phyloP scores from a whole-genome alignment of 495 filamentous ascomycete species.

The Aspergillus ellipticus region DNA sequence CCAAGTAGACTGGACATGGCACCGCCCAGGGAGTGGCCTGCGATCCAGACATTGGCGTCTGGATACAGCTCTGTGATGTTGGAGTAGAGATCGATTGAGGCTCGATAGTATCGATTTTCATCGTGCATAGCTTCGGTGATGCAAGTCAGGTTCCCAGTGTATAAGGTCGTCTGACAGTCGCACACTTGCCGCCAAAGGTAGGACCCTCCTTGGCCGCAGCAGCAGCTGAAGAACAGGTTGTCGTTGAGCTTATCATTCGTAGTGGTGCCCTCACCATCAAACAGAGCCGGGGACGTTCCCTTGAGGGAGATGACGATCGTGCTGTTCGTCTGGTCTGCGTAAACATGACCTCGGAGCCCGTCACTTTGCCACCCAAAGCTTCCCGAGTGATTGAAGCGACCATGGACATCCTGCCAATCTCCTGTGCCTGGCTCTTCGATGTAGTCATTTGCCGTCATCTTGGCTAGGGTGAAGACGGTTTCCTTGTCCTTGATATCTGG shows the following conservation, averaged over 20 bases:
- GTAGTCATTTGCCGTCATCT: conserved; percentile 87
- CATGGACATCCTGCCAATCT: conserved; percentile 81
- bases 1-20: conserved; percentile 81
- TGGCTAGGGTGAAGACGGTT: conserved; percentile 77
- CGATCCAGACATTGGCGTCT: conserved; percentile 77
- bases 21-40: conserved; percentile 88
- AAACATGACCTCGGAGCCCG: conserved; percentile 89
- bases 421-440: conserved; percentile 62
- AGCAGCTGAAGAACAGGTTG: conserved; percentile 96
- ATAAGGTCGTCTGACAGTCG: conserved; percentile 79
- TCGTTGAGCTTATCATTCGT: conserved; percentile 98
- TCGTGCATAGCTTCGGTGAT: conserved; percentile 67
- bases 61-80: conserved; percentile 92
- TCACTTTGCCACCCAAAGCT: conserved; percentile 90
- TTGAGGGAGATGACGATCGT: conserved; percentile 92
- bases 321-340: conserved; percentile 75
- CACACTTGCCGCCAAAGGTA: conserved; percentile 87
- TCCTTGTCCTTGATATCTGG: conserved; percentile 85
- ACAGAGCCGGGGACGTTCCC: conserved; percentile 84
- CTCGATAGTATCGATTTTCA: conserved; percentile 87
- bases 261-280: conserved; percentile 91
- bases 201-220: conserved; percentile 87
- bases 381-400: conserved; percentile 73
- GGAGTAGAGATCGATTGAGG: conserved; percentile 79
- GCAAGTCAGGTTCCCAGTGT: conserved; percentile 87